Evolutionary conservation across 768 basidiomycete genomes (phyloP).

Genomic region (Pleurotus sapidus): DNA sequence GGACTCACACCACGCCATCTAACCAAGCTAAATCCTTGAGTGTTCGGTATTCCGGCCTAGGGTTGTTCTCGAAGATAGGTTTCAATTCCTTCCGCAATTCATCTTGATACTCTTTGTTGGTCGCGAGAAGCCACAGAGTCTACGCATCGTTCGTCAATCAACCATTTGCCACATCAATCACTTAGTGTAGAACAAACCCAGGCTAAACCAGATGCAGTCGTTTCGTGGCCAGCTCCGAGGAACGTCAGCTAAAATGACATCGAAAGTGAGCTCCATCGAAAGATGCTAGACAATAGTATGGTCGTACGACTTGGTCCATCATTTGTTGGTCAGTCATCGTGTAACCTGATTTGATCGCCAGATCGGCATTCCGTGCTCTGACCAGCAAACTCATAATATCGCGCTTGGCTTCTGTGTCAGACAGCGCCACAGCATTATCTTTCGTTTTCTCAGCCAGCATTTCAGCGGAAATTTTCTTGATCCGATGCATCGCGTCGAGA

Average conservation of each 20-base stretch:
- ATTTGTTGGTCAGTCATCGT: constrained; percentile 44
- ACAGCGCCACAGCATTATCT: constrained; percentile 27
- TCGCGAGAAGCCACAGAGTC: constrained; percentile 54
- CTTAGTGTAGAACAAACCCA: constrained; percentile 33
- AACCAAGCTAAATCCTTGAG: constrained; percentile 38
- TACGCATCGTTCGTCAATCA: constrained; percentile 15
- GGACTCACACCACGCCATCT: constrained; percentile 36
- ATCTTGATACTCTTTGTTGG: constrained; percentile 44
- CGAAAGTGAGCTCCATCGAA: no score
- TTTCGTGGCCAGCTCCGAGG: constrained; percentile 44
- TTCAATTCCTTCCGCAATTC: constrained; percentile 53
- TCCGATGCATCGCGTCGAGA: constrained; percentile 37
- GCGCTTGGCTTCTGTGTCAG: constrained; percentile 38
- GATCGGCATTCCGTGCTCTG: constrained; percentile 36
- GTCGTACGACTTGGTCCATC: constrained; percentile 49
- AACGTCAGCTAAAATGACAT: constrained; percentile 37
- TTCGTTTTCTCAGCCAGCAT: constrained; percentile 40
- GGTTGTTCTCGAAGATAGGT: constrained; percentile 29
- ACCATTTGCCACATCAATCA: no score
- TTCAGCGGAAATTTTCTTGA: constrained; percentile 33
- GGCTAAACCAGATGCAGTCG: constrained; percentile 42
- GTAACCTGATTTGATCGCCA: constrained; percentile 30
- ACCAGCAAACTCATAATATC: constrained; percentile 55
- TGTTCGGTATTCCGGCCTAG: constrained; percentile 34
- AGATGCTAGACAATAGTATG: neutral